Percentiles rank a stretch among this genome's conserved stretches.
Conservation (phyloP, 352 stramenopile genomes). For the Globisporangium rhizosaccharum region DNA sequence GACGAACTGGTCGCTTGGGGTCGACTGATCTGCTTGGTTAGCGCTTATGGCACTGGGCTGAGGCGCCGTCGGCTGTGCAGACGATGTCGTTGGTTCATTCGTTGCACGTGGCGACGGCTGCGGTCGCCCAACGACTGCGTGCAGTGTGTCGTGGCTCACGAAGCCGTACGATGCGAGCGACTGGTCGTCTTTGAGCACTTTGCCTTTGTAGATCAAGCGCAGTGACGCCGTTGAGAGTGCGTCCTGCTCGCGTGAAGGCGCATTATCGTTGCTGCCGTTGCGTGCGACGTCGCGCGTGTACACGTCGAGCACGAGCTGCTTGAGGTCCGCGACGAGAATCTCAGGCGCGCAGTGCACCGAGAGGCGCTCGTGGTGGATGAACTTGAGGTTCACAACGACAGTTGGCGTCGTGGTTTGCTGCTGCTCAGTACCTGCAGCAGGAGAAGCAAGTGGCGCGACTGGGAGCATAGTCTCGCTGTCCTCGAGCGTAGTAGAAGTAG, state of each 20-base stretch:
- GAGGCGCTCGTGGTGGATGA: conserved; percentile 29
- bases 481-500: too few relatives aligned
- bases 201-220: conserved; percentile 50
- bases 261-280: neutral
- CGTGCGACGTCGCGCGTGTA: conserved; percentile 2
- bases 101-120: neutral
- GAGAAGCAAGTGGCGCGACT: too few relatives aligned
- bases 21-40: too few relatives aligned
- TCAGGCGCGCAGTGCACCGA: conserved; percentile 14
- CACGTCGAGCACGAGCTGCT: conserved; percentile 15
- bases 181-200: conserved; percentile 38
- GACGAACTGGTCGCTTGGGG: neutral
- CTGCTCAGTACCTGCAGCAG: too few relatives aligned
- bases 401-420: too few relatives aligned
- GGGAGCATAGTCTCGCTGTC: too few relatives aligned
- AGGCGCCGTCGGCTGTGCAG: neutral
- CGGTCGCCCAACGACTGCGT: conserved; percentile 26
- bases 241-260: neutral
- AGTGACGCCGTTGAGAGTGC: conserved; percentile 4
- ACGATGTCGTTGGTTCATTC: neutral
- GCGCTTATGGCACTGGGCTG: too few relatives aligned
- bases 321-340: conserved; percentile 24
- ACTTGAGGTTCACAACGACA: conserved; percentile 33
- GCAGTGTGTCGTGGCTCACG: conserved; percentile 30
- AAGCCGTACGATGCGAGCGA: conserved; percentile 28